These are phyloP conservation scores for Dipteronia sinensis DNA, from an alignment of 345 rosid species.

Conservation along the genomic window DNA sequence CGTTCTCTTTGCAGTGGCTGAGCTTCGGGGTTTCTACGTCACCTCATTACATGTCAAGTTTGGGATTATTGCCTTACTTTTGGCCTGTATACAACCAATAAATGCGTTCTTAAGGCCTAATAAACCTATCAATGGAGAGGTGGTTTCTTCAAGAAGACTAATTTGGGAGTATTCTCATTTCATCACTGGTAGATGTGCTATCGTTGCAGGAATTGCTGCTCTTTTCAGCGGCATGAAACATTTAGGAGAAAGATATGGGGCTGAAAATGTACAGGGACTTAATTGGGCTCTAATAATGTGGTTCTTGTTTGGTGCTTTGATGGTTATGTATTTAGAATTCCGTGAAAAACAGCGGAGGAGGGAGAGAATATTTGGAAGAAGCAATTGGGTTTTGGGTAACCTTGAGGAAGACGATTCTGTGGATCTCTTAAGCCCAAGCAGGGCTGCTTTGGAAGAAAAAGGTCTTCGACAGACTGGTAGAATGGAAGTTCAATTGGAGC, in stretches of 20 bases:
- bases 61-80: constrained; percentile 70
- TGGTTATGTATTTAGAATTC: constrained; percentile 68
- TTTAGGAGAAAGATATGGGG: constrained; percentile 78
- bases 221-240: constrained; percentile 76
- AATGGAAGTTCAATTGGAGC: constrained; percentile 94
- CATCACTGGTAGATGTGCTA: constrained; percentile 68
- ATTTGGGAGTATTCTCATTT: constrained; percentile 87
- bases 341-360: constrained; percentile 46
- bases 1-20: constrained; percentile 91
- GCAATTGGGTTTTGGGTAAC: constrained; percentile 85
- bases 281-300: constrained; percentile 65
- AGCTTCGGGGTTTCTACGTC: constrained; percentile 71
- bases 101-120: constrained; percentile 86
- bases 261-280: constrained; percentile 76
- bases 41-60: constrained; percentile 80
- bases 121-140: constrained; percentile 63
- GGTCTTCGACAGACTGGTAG: constrained; percentile 41
- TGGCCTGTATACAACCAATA: constrained; percentile 77
- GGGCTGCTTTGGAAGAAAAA: constrained; percentile 42
- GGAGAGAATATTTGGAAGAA: constrained; percentile 52
- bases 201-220: constrained; percentile 57
- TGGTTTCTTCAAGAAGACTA: constrained; percentile 47
- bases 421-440: constrained; percentile 64
- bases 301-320: constrained; percentile 53
- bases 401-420: constrained; percentile 77